Evolutionary conservation across 2,329 filamentous ascomycete species (phyloP).

Genomic region (Colletotrichum truncatum): DNA sequence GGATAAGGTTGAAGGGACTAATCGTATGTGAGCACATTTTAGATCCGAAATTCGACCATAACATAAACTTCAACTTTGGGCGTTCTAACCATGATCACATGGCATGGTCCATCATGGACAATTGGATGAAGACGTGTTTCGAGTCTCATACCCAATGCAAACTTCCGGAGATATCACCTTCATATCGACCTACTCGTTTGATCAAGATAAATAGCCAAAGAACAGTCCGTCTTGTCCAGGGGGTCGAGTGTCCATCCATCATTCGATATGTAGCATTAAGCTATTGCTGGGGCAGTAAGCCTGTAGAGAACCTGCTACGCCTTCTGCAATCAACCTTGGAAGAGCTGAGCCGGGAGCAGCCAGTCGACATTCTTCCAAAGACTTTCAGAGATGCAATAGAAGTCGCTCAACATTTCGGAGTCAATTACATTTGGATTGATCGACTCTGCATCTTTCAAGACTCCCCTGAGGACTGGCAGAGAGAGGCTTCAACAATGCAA

Average conservation of each 20-base stretch:
- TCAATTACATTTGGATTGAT: conserved; percentile 35
- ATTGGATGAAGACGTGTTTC: not conserved
- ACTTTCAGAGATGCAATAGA: conserved; percentile 32
- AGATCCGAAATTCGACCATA: not conserved
- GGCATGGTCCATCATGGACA: not conserved
- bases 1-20: not conserved
- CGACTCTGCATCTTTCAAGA: conserved; percentile 34
- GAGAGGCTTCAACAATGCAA: conserved; percentile 33
- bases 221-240: not conserved
- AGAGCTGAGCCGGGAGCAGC: not conserved
- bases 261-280: not conserved
- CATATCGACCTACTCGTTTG: not conserved
- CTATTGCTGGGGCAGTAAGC: not conserved
- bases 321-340: not conserved
- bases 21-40: no score
- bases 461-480: conserved; percentile 31
- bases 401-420: conserved; percentile 7
- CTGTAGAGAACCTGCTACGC: not conserved
- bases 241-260: rapidly evolving
- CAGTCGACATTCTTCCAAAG: not conserved
- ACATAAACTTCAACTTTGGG: not conserved
- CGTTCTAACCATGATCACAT: not conserved
- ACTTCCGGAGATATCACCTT: rapidly evolving
- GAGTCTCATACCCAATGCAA: not conserved
- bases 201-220: not conserved